phyloP scores from a whole-genome alignment of 1,139 yeast species.

The Schizosaccharomyces versatilis region DNA sequence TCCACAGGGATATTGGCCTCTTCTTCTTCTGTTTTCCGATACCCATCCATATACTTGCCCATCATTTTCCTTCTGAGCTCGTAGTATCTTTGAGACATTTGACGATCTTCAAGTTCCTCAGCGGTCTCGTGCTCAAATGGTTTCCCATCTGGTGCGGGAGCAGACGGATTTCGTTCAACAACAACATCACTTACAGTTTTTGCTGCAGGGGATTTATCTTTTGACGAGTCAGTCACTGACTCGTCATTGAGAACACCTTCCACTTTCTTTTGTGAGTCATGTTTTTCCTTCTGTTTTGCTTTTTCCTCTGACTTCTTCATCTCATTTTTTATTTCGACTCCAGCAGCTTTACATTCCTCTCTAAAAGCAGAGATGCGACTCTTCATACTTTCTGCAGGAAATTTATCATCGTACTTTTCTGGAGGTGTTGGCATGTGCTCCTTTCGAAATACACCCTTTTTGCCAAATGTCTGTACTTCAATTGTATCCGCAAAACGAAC shows the following conservation, averaged over 20 bases:
- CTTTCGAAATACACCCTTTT: background rate
- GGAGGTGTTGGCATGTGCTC: background rate
- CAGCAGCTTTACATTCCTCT: background rate
- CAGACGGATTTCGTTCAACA: background rate
- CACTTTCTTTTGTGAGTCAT: background rate
- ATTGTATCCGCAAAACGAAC: slow-evolving; percentile 1
- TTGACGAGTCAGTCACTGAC: too few species aligned
- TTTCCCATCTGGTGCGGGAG: background rate
- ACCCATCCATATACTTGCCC: background rate
- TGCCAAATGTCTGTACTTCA: background rate
- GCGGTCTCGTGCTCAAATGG: background rate
- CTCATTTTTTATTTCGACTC: too few species aligned
- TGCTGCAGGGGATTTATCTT: background rate
- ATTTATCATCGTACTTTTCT: background rate
- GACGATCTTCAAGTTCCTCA: background rate
- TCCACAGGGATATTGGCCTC: background rate
- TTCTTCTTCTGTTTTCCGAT: background rate
- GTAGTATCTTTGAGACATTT: background rate
- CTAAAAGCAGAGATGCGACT: slow-evolving; percentile 1
- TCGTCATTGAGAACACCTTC: too few species aligned
- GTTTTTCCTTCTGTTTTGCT: background rate
- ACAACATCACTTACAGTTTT: background rate
- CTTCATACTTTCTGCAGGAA: background rate
- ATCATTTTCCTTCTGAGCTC: background rate
- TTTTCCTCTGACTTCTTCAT: background rate